Base-by-base conservation (phyloP, 352 stramenopile genomes). In the Phytophthora europaea region DNA sequence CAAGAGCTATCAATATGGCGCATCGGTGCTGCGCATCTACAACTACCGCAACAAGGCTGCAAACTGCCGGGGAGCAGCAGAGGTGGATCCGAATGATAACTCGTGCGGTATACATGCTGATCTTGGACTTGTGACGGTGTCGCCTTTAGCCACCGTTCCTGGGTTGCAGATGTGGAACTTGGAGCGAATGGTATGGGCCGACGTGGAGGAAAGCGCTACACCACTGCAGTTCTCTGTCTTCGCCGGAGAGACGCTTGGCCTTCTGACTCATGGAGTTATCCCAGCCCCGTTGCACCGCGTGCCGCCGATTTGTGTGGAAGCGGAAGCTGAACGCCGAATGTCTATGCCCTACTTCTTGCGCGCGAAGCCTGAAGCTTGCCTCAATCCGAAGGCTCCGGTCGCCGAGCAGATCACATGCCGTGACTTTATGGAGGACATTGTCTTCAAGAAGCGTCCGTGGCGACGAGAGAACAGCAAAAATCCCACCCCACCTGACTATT, bases 101-200 rank as follows among this genome's bases (percentile, higher is more conserved):
- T 93, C 87, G 13, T 95, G 89, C 67, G 89, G 80, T 20, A 82
- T 94, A 16, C 89, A 96, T 66, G 89, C 89, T 20, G 89, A 96
- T 52, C 66, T 95, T 8, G 89, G 89, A 4, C 77, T 96, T 10
- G 85, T 96, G 36, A 95, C 87, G 3, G 87, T 96, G 4, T 96
- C 88, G 6, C 89, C 89, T 15, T 69, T 88, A 22, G 88, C 89
- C 6, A 95, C 89, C 0, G 78, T 94, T 12, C 85, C 89, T 2
- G 89, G 89, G 0, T 61, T 96, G 36, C 88, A 96, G 65, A 95
- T 96, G 83, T 96, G 89, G 88, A 96, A 94, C 65, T 72, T 96
- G 45, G 89, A 96, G 45, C 85, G 88, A 48, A 96, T 96, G 89
- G 54, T 69, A 13, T 96, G 89, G 89, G 81, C 81, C 0, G 87